phyloP scores from a whole-genome alignment of 192 early-diverging fungal species.

The Podila epicladia region DNA sequence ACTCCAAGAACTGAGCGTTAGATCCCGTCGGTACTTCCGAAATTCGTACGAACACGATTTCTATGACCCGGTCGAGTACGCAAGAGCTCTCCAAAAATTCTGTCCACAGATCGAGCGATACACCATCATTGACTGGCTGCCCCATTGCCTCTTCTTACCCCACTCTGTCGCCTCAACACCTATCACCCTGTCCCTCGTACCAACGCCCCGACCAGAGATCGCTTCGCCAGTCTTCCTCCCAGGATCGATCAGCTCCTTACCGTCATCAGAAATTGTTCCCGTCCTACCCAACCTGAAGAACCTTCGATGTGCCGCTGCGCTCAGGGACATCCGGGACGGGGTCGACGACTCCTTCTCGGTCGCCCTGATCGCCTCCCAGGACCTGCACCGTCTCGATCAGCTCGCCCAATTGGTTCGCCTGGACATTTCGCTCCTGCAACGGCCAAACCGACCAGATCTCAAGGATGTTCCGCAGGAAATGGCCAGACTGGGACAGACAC shows the following conservation, averaged over 20 bases:
- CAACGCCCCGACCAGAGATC: too few relatives aligned
- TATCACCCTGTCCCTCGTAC: neutral
- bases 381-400: neutral
- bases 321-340: too few relatives aligned
- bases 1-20: neutral
- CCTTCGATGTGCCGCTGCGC: too few relatives aligned
- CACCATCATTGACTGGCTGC: neutral
- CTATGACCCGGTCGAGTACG: neutral
- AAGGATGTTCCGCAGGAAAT: neutral
- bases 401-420: neutral
- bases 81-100: neutral
- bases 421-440: neutral
- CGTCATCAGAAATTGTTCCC: neutral
- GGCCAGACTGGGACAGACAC: neutral
- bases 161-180: neutral
- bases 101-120: neutral
- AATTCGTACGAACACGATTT: neutral
- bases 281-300: neutral
- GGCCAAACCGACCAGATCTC: neutral
- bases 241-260: neutral
- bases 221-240: neutral
- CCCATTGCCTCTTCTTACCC: neutral
- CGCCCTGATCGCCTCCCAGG: neutral
- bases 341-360: neutral
- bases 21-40: neutral